A percentile compares a stretch with the other conserved stretches of the same genome.
Conservation (phyloP, 2,329 filamentous ascomycete genomes). For the Penicillium polonicum region DNA sequence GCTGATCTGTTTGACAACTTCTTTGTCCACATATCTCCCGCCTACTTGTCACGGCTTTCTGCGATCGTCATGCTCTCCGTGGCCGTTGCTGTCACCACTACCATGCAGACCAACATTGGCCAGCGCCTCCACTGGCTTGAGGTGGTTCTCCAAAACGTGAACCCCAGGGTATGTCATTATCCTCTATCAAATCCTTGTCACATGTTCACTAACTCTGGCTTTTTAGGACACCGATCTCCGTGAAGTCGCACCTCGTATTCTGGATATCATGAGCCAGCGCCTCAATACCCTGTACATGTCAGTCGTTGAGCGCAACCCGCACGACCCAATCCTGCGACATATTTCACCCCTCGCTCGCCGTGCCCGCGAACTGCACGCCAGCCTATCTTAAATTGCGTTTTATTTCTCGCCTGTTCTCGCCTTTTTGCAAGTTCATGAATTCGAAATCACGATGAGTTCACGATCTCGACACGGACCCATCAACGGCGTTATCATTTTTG, state of each 20-base stretch:
- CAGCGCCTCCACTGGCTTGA: conserved; percentile 61
- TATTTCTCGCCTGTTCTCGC: background rate
- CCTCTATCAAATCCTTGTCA: background rate
- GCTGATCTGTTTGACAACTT: conserved; percentile 61
- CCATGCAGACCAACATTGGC: conserved; percentile 52
- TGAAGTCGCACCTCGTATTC: conserved; percentile 58
- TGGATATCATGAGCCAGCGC: conserved; percentile 59
- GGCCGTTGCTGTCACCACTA: conserved; percentile 60
- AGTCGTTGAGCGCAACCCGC: conserved; percentile 53
- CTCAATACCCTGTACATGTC: conserved; percentile 58
- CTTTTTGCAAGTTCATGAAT: background rate
- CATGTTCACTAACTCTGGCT: background rate
- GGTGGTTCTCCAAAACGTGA: conserved; percentile 54
- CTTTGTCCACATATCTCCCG: conserved; percentile 58
- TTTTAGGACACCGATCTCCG: conserved; percentile 53
- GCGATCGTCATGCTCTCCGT: conserved; percentile 61
- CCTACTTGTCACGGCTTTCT: conserved; percentile 55
- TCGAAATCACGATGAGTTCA: background rate
- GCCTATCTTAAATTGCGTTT: background rate
- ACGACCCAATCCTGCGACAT: conserved; percentile 52
- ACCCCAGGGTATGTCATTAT: conserved; percentile 49
- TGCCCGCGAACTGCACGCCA: conserved; percentile 38
- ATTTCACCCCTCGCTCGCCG: conserved; percentile 50
- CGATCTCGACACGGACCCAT: conserved; percentile 8
- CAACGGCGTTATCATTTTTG: conserved; percentile 7